These are phyloP conservation scores for Bombardia bombarda DNA, from an alignment of 495 filamentous ascomycete species.

Conservation along the genomic window DNA sequence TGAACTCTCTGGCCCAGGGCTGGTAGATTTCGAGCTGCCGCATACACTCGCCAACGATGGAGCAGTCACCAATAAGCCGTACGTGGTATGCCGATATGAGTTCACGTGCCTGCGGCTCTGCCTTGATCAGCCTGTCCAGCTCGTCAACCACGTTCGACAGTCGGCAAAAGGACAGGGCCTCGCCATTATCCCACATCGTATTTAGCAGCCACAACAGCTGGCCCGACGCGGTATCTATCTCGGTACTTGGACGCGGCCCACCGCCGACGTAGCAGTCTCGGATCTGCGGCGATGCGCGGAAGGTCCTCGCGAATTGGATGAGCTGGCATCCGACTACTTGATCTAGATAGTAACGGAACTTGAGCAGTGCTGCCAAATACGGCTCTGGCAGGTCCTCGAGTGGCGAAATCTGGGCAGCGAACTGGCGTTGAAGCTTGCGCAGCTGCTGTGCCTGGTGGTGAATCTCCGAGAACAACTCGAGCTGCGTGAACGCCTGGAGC, in stretches of 20 bases:
- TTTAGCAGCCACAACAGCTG: conserved; percentile 29
- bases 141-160: conserved; percentile 33
- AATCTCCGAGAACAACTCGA: conserved; percentile 12
- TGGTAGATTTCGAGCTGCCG: conserved; percentile 38
- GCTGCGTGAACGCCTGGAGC: not conserved
- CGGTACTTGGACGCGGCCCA: not conserved
- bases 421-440: conserved; percentile 1
- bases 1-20: conserved; percentile 39
- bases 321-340: not conserved
- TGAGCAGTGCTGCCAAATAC: conserved; percentile 3
- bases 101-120: conserved; percentile 22
- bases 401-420: not conserved
- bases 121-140: conserved; percentile 33
- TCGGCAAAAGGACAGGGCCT: conserved; percentile 19
- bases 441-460: conserved; percentile 7
- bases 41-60: conserved; percentile 31
- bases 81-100: conserved; percentile 32
- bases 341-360: conserved; percentile 6
- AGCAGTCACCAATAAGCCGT: conserved; percentile 31
- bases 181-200: conserved; percentile 15
- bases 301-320: not conserved
- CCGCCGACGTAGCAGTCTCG: conserved; percentile 19
- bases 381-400: conserved; percentile 7
- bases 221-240: conserved; percentile 1
- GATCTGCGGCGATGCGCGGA: conserved; percentile 27